Percentiles rank a stretch among this genome's conserved stretches.
These are phyloP conservation scores for Pseudocercospora cruenta DNA, from an alignment of 2,329 filamentous ascomycete species.

Conservation along the genomic window DNA sequence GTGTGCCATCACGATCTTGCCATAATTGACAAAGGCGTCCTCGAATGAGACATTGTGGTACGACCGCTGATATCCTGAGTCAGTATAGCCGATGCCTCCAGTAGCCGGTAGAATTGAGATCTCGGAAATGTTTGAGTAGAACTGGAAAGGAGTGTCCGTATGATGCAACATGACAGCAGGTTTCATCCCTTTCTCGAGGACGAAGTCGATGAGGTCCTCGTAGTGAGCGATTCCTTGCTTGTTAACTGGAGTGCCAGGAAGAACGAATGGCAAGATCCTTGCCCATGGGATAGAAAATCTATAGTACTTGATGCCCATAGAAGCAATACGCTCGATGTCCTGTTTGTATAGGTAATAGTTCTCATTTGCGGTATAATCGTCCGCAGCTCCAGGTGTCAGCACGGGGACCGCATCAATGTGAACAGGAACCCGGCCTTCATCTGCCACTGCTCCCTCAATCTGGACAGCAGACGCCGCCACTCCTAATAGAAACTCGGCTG, in stretches of 20 bases:
- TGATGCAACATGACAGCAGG: conserved; percentile 52
- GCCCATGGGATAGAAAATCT: conserved; percentile 54
- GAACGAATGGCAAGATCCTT: conserved; percentile 53
- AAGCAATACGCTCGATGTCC: conserved; percentile 44
- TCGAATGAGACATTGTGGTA: conserved; percentile 11
- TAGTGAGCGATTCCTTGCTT: conserved; percentile 52
- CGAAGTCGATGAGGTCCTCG: conserved; percentile 48
- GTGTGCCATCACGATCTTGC: conserved; percentile 41
- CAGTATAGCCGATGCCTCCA: conserved; percentile 20
- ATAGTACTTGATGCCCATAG: conserved; percentile 41
- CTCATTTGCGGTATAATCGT: conserved; percentile 46
- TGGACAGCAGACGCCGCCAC: conserved; percentile 39
- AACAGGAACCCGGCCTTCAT: conserved; percentile 35
- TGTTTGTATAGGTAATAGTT: conserved; percentile 54
- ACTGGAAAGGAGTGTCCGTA: conserved; percentile 41
- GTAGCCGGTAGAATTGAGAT: background rate
- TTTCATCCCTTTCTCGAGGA: conserved; percentile 47
- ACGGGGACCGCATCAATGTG: conserved; percentile 17
- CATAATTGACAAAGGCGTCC: conserved; percentile 46
- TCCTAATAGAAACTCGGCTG: conserved; percentile 36
- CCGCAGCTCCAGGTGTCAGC: background rate
- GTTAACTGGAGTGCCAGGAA: conserved; percentile 48
- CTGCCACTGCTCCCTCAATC: conserved; percentile 37
- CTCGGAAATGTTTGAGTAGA: conserved; percentile 14
- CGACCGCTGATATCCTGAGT: background rate